Conservation (phyloP, 805 yeast genomes). For the Candida berthetii region DNA sequence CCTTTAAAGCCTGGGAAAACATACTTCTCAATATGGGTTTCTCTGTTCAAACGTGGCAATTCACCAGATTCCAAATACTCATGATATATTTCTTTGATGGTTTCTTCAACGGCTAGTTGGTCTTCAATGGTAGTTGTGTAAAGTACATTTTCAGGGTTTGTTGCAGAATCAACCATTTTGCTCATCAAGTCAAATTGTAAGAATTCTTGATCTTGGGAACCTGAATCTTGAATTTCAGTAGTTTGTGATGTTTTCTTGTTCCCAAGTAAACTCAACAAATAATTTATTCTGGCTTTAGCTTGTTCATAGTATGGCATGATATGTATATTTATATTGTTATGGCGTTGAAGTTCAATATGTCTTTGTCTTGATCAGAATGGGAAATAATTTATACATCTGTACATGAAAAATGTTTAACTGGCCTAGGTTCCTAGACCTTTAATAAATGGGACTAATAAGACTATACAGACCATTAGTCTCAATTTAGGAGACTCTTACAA, state of each 20-base stretch:
- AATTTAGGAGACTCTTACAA: no score
- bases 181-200: slow-evolving; percentile 7
- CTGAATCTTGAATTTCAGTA: background rate
- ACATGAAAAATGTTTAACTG: no score
- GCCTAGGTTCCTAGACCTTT: no score
- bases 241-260: slow-evolving; percentile 4
- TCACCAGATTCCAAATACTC: slow-evolving; percentile 13
- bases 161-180: slow-evolving; percentile 6
- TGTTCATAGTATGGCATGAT: background rate
- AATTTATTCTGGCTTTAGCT: background rate
- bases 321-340: background rate
- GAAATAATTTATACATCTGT: no score
- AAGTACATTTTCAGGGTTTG: slow-evolving; percentile 20
- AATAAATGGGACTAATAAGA: no score
- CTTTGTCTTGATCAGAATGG: background rate
- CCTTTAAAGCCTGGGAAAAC: slow-evolving; percentile 12
- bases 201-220: background rate
- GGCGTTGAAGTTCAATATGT: background rate
- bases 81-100: slow-evolving; percentile 25
- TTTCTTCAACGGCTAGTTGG: slow-evolving; percentile 26
- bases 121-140: slow-evolving; percentile 28
- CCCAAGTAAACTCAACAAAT: slow-evolving; percentile 6
- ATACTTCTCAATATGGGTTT: slow-evolving; percentile 12
- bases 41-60: slow-evolving; percentile 8
- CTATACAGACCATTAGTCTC: no score